phyloP scores from a whole-genome alignment of 2,329 filamentous ascomycete genomes.

The Orbilia brochopaga region DNA sequence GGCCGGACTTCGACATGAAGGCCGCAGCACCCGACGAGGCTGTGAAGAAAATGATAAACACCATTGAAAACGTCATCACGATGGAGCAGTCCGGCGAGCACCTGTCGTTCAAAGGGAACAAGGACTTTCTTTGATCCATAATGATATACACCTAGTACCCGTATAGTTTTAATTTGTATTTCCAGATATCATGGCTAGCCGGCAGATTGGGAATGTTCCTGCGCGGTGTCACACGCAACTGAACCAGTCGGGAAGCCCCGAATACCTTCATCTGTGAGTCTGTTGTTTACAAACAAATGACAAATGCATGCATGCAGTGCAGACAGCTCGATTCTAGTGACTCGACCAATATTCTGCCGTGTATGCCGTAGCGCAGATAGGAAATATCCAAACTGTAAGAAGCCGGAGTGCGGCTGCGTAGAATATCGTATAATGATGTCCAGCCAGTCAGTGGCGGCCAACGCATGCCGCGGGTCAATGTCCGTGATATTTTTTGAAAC shows the following conservation, averaged over 20 bases:
- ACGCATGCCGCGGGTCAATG: slow-evolving; percentile 11
- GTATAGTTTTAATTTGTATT: too few relatives aligned
- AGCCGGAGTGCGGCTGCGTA: too few relatives aligned
- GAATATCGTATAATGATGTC: neutral
- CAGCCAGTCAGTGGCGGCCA: slow-evolving; percentile 4
- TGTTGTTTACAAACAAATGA: neutral
- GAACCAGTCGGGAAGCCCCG: neutral
- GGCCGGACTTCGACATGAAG: slow-evolving; percentile 8
- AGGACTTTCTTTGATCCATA: slow-evolving; percentile 2
- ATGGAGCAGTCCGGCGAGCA: slow-evolving; percentile 7
- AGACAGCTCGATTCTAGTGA: too few relatives aligned
- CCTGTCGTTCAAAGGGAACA: slow-evolving; percentile 10
- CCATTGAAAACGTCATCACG: slow-evolving; percentile 13
- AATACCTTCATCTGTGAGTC: neutral
- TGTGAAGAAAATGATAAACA: slow-evolving; percentile 12
- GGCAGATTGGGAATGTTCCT: neutral
- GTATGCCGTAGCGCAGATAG: neutral
- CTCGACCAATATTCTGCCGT: too few relatives aligned
- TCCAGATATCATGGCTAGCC: too few relatives aligned
- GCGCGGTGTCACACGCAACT: neutral
- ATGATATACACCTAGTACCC: too few relatives aligned
- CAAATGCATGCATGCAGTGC: neutral
- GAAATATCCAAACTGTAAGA: neutral
- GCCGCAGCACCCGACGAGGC: neutral
- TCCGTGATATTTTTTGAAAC: slow-evolving; percentile 44